Evolutionary conservation across 1,139 yeast species (phyloP), one percentile per base, ranked within the genome.

Genomic region (Yamadazyma buinensis): DNA sequence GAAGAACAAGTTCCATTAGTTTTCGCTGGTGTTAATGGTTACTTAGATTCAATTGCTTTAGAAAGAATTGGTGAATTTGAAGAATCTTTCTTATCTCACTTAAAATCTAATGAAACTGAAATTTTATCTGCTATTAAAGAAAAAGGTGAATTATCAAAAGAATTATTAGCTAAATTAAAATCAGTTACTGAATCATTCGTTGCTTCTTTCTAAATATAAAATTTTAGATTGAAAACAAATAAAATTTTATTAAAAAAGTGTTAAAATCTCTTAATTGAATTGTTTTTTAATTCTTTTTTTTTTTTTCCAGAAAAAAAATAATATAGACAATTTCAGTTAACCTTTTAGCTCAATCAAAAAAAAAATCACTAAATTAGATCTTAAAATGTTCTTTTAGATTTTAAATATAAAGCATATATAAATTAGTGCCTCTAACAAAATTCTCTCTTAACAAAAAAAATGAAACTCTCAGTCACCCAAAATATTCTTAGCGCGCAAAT

Each of bases 11-110:
- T 94, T 49, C 98, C 98, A 67, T 78, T 88, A 64, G 90, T 94
- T 67, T 94, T 70, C 79, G 98, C 98, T 54, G 99, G 96, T 86
- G 98, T 94, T 62, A 90, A 92, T 82, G 99, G 99, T 82, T 87
- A 64, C 90, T 84, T 94, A 64, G 99, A 94, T 69, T 63, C 72
- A 54, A 64, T 94, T 58, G 85, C 95, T 52, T 75, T 92, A 55
- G 80, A 82, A 63, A 85, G 87, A 71, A 80, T 94, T 60, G 87
- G 76, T 67, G 87, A 85, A 68, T 94, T 85, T 63, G 99, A 94
- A 82, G 72, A 79, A 59, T 81, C 90, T 60, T 92, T 90, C 92
- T 74, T 85, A 65, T 76, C 95, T 54, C 77, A 80, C 76, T 81
- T 92, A 72, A 84, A 87, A 77, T 68, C 97, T 51, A 87, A 86